phyloP scores from a whole-genome alignment of 192 early-diverging fungal species.

The Coemansia sp. region DNA sequence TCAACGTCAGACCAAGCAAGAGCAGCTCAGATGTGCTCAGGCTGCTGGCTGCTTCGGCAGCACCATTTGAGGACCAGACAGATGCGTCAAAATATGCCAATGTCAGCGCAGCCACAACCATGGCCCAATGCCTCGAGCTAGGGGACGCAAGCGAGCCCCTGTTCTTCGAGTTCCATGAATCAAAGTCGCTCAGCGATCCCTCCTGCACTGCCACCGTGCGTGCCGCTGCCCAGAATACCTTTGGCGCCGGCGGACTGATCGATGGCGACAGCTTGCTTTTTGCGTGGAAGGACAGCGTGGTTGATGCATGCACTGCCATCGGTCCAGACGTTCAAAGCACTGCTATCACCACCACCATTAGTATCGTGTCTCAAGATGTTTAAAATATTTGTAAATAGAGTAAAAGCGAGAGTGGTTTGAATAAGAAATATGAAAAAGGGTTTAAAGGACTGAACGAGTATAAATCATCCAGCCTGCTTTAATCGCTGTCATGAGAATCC shows the following conservation, averaged over 20 bases:
- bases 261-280: background rate
- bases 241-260: background rate
- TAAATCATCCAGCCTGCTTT: background rate
- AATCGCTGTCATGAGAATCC: slow-evolving; percentile 24
- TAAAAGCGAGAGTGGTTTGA: background rate
- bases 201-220: background rate
- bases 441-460: too few relatives aligned
- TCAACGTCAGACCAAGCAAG: background rate
- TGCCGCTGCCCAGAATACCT: background rate
- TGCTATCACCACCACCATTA: background rate
- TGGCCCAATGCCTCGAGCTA: background rate
- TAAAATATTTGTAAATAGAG: background rate
- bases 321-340: background rate
- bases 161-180: background rate
- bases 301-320: background rate
- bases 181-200: background rate
- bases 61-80: background rate
- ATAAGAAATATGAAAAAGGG: too few relatives aligned
- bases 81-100: background rate
- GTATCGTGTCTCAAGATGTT: background rate
- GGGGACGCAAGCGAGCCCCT: background rate
- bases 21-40: background rate
- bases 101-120: background rate
- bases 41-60: background rate
- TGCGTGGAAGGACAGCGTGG: background rate